phyloP scores from a whole-genome alignment of 805 yeast species.

The Metschnikowia anglica region DNA sequence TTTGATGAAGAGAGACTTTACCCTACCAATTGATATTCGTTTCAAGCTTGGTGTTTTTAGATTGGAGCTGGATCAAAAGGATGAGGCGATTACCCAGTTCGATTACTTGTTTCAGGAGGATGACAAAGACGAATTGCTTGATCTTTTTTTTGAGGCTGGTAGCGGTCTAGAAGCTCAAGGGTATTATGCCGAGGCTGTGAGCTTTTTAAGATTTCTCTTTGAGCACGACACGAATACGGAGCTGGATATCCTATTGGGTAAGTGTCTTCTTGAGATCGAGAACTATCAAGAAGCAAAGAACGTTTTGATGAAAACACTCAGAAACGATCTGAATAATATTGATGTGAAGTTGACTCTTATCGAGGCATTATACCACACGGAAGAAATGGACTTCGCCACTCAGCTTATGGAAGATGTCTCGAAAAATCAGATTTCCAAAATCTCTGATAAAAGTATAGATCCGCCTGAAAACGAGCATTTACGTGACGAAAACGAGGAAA shows the following conservation, averaged over 20 bases:
- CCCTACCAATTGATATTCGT: conserved; percentile 83
- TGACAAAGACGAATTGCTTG: conserved; percentile 57
- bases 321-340: conserved; percentile 58
- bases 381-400: conserved; percentile 58
- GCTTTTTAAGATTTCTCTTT: conserved; percentile 47
- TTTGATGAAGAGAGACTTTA: conserved; percentile 29
- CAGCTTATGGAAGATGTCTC: conserved; percentile 54
- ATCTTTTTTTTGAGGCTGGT: conserved; percentile 77
- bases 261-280: conserved; percentile 72
- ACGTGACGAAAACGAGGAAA: conserved; percentile 9
- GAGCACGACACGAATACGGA: conserved; percentile 44
- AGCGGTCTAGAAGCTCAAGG: conserved; percentile 67
- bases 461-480: conserved; percentile 10
- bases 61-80: conserved; percentile 56
- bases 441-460: conserved; percentile 1
- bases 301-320: conserved; percentile 54
- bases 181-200: conserved; percentile 71
- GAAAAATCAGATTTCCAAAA: conserved; percentile 17
- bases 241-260: conserved; percentile 61
- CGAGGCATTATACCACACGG: conserved; percentile 71
- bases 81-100: conserved; percentile 76
- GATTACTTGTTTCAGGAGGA: conserved; percentile 54
- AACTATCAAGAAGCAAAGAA: conserved; percentile 64
- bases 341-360: conserved; percentile 78
- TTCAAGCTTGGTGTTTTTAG: conserved; percentile 77